These are phyloP conservation scores for Telopea speciosissima DNA, from an alignment of 177 flowering plant species.

Conservation along the genomic window DNA sequence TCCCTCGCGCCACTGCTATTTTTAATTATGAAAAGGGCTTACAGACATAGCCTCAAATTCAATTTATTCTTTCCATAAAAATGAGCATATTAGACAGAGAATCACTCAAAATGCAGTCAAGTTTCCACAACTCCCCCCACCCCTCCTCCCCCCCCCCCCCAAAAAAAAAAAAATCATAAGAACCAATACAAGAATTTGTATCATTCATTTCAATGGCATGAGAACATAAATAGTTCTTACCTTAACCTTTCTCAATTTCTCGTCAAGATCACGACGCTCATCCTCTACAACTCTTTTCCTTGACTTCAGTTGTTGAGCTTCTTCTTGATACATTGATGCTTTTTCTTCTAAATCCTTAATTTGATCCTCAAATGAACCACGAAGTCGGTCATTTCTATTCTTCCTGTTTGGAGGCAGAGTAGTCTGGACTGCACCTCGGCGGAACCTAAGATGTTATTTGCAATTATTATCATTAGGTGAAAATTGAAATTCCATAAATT, in stretches of 20 bases:
- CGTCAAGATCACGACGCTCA: conserved; percentile 27
- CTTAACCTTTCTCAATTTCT: conserved; percentile 33
- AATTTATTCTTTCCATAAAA: no score
- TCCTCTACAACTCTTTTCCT: conserved; percentile 56
- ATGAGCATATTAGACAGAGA: no score
- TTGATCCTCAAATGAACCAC: conserved; percentile 68
- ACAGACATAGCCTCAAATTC: no score
- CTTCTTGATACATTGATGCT: conserved; percentile 27
- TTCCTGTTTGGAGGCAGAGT: conserved; percentile 70
- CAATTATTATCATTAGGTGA: neutral
- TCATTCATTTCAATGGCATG: neutral
- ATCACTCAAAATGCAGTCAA: no score
- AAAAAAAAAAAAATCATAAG: no score
- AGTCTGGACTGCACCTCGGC: conserved; percentile 82
- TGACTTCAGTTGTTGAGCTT: conserved; percentile 22
- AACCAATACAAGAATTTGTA: no score
- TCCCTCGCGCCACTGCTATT: no score
- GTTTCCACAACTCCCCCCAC: no score
- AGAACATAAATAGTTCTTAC: conserved; percentile 23
- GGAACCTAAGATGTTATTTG: conserved; percentile 51
- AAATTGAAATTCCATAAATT: neutral
- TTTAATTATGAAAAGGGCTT: no score
- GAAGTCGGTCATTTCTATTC: conserved; percentile 60
- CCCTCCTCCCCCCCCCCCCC: no score
- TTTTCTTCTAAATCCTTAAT: conserved; percentile 47